Percentiles rank a stretch among this genome's conserved stretches.
Evolutionary conservation across 2,329 filamentous ascomycete genomes (phyloP).

Genomic region (Rachicladosporium sp.): DNA sequence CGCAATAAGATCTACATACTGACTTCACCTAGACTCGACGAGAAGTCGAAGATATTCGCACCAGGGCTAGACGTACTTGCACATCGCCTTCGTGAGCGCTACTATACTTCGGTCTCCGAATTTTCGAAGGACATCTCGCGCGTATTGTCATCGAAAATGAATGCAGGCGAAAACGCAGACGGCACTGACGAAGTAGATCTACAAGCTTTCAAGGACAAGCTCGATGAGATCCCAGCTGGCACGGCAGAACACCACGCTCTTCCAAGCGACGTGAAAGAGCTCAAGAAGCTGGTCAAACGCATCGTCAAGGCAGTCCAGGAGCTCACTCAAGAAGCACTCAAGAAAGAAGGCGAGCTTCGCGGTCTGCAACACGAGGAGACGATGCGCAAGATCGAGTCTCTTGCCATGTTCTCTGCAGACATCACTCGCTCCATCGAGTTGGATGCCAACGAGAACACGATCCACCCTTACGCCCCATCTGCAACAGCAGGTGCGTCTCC

Average conservation of each 20-base stretch:
- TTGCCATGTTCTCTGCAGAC: slow-evolving; percentile 42
- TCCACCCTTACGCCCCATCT: slow-evolving; percentile 14
- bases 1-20: slow-evolving; percentile 19
- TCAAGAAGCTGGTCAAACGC: slow-evolving; percentile 73
- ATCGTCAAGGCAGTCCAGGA: slow-evolving; percentile 77
- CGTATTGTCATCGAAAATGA: slow-evolving; percentile 36
- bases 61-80: slow-evolving; percentile 42
- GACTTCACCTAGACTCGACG: slow-evolving; percentile 45
- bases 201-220: slow-evolving; percentile 29
- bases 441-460: slow-evolving; percentile 34
- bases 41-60: slow-evolving; percentile 40
- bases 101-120: slow-evolving; percentile 47
- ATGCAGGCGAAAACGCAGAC: slow-evolving; percentile 16
- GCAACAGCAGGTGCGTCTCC: slow-evolving; percentile 23
- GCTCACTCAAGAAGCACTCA: slow-evolving; percentile 60
- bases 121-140: slow-evolving; percentile 47
- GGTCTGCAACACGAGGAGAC: slow-evolving; percentile 58
- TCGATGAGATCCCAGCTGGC: slow-evolving; percentile 23
- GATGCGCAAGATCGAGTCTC: slow-evolving; percentile 58
- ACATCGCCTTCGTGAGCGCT: slow-evolving; percentile 41
- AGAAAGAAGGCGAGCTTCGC: slow-evolving; percentile 70
- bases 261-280: slow-evolving; percentile 59
- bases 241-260: slow-evolving; percentile 29
- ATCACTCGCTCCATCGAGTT: slow-evolving; percentile 37
- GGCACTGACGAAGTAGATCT: slow-evolving; percentile 18